phyloP scores from a whole-genome alignment of 2,329 filamentous ascomycete genomes.

The Plenodomus biglobosus region DNA sequence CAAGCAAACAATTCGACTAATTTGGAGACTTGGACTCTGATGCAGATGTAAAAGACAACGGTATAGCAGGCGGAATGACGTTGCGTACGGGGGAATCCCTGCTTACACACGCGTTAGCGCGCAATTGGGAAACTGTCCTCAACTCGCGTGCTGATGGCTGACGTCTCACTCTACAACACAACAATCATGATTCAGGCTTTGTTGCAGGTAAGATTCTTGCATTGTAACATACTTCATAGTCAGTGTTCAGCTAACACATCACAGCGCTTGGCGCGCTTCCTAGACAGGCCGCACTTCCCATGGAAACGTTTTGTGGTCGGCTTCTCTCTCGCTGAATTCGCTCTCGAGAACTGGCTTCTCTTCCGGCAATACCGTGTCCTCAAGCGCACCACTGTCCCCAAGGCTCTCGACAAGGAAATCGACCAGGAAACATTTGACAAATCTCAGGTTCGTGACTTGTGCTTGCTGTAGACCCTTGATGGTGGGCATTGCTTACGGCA shows the following conservation, averaged over 20 bases:
- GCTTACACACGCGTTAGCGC: conserved; percentile 7
- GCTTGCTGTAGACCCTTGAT: conserved; percentile 1
- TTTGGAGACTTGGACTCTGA: background rate
- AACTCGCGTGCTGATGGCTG: conserved; percentile 19
- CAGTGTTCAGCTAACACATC: conserved; percentile 11
- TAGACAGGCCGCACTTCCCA: conserved; percentile 90
- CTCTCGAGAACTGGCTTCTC: conserved; percentile 86
- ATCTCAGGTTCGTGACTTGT: conserved; percentile 60
- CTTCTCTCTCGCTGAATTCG: conserved; percentile 88
- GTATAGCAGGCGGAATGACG: background rate
- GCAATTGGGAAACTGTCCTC: conserved; percentile 24
- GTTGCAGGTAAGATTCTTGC: conserved; percentile 30
- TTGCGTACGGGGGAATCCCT: background rate
- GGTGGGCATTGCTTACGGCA: conserved; percentile 19
- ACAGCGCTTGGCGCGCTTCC: conserved; percentile 73
- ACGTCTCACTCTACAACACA: conserved; percentile 8
- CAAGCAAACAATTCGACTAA: background rate
- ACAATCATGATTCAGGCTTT: conserved; percentile 43
- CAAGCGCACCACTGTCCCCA: conserved; percentile 75
- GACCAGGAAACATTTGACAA: conserved; percentile 91
- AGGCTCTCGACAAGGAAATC: conserved; percentile 85
- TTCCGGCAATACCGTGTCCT: conserved; percentile 88
- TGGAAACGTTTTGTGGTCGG: conserved; percentile 97
- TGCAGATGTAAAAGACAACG: background rate
- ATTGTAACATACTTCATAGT: background rate